Conservation (phyloP, 2,329 filamentous ascomycete species). For the Talaromyces verruculosus region DNA sequence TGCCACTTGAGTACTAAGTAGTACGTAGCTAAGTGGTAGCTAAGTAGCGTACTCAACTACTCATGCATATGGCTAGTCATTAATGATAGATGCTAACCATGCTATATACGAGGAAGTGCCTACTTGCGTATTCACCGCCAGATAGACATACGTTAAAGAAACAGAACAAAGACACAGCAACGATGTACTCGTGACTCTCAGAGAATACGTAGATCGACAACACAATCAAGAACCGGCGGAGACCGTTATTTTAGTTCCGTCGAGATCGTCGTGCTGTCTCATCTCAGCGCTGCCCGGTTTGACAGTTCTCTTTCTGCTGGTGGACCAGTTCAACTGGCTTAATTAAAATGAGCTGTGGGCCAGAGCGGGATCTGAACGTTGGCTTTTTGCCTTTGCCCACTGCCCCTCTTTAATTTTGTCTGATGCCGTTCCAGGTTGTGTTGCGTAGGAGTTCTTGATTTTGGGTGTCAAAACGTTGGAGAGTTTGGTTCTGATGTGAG, state of each 20-base stretch:
- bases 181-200: not conserved
- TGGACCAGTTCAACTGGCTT: not conserved
- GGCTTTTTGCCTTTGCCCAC: not conserved
- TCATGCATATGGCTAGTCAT: not conserved
- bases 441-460: not conserved
- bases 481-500: not conserved
- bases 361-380: conserved; percentile 3
- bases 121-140: not conserved
- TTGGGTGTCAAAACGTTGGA: not conserved
- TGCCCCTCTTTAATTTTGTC: not conserved
- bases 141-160: not conserved
- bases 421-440: not conserved
- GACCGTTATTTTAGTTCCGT: not conserved
- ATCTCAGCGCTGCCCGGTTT: not conserved
- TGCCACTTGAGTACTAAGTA: not conserved
- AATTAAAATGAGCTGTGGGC: conserved; percentile 7
- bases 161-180: not conserved
- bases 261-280: not conserved
- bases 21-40: too few relatives aligned
- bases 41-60: too few relatives aligned
- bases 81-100: not conserved
- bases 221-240: conserved; percentile 2
- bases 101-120: not conserved
- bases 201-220: not conserved
- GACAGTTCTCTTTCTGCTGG: too few relatives aligned